These are phyloP conservation scores for Suillus sp. DNA, from an alignment of 768 basidiomycete genomes.

Conservation along the genomic window DNA sequence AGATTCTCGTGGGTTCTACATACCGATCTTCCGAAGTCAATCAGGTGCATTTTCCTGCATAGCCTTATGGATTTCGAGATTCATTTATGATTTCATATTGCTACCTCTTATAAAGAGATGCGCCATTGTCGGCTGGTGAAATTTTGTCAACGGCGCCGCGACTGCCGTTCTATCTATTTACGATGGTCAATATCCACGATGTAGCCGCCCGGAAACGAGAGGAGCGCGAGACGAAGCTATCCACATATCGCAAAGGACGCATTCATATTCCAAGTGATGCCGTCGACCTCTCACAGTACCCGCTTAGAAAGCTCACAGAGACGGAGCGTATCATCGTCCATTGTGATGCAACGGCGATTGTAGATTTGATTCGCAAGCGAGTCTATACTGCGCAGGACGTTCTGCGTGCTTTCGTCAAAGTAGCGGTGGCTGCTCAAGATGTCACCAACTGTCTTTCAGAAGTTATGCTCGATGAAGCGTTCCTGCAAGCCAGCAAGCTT, in stretches of 20 bases:
- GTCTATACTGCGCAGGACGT: constrained; percentile 29
- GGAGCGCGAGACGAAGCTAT: constrained; percentile 26
- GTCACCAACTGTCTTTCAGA: constrained; percentile 57
- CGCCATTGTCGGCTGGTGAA: neutral
- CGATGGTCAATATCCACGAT: neutral
- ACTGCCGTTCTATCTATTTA: neutral
- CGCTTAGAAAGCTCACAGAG: constrained; percentile 28
- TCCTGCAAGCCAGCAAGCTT: constrained; percentile 49
- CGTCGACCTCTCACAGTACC: constrained; percentile 29
- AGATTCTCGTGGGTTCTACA: neutral
- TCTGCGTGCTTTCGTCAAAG: constrained; percentile 30
- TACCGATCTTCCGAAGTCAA: neutral
- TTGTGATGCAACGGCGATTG: constrained; percentile 32
- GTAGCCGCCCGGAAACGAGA: constrained; percentile 24
- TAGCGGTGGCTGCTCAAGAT: constrained; percentile 32
- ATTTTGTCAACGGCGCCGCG: neutral
- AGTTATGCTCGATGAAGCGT: constrained; percentile 55
- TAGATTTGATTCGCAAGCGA: constrained; percentile 24
- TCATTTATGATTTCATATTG: neutral
- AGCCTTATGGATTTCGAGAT: neutral
- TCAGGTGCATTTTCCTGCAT: neutral
- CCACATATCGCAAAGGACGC: constrained; percentile 8
- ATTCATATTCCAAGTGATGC: constrained; percentile 12
- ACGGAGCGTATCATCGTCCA: constrained; percentile 31
- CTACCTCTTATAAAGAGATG: constrained; percentile 3